Evolutionary conservation across 2,329 filamentous ascomycete genomes (phyloP).

Genomic region (Gremmenia infestans): DNA sequence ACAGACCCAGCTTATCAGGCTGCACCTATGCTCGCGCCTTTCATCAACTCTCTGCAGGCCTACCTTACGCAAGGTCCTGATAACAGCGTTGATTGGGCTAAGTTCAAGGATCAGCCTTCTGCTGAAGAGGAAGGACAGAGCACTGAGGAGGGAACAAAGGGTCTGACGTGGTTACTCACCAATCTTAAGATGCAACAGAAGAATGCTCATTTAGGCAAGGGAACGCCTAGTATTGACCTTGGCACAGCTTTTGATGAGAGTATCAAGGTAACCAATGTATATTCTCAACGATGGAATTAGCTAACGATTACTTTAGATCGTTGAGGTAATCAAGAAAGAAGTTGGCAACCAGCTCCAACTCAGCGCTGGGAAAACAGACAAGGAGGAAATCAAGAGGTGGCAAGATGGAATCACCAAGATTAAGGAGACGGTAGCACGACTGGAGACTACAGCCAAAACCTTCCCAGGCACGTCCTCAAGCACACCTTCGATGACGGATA

Average conservation of each 20-base stretch:
- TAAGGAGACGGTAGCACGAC: neutral
- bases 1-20: neutral
- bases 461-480: neutral
- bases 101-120: neutral
- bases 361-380: no score
- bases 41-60: neutral
- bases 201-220: neutral
- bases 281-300: no score
- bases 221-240: neutral
- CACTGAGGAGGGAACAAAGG: no score
- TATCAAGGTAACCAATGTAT: neutral
- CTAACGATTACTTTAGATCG: no score
- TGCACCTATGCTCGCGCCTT: neutral
- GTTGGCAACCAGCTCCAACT: no score
- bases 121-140: no score
- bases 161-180: neutral
- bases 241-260: neutral
- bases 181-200: neutral
- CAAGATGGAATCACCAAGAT: neutral
- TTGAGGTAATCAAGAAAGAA: no score
- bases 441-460: neutral
- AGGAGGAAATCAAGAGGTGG: neutral
- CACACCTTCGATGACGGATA: neutral
- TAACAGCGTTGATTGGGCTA: neutral
- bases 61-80: neutral